These are phyloP conservation scores for Gracilariopsis chorda DNA, from an alignment of 23 red algal genomes.

Conservation along the genomic window DNA sequence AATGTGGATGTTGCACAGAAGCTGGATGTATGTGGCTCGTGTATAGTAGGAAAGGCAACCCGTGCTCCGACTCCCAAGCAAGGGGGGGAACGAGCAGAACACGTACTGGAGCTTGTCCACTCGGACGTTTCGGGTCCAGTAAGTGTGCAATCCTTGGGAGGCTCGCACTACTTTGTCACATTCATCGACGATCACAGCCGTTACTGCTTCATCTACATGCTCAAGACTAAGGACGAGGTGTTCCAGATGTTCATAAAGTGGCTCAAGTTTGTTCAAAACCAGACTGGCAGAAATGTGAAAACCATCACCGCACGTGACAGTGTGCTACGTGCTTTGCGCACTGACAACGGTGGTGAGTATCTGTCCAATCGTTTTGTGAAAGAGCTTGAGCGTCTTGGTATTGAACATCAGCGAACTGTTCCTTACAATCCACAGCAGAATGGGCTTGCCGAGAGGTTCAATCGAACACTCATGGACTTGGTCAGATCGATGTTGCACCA, in stretches of 20 bases:
- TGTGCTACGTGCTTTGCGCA: conserved; percentile 1
- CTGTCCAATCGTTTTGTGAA: neutral
- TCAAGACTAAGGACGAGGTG: conserved; percentile 17
- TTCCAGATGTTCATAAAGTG: neutral
- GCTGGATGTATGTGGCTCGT: conserved; percentile 17
- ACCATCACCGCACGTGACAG: conserved; percentile 10
- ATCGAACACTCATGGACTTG: no score
- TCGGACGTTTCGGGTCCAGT: conserved; percentile 21
- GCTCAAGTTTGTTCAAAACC: conserved; percentile 26
- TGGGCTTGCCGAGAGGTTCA: neutral
- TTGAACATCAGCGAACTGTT: no score
- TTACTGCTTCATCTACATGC: neutral
- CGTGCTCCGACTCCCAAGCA: neutral
- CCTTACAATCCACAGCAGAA: no score
- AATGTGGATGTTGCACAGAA: conserved; percentile 8
- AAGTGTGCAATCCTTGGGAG: neutral
- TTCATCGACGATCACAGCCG: neutral
- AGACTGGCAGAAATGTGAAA: neutral
- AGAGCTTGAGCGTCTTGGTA: neutral
- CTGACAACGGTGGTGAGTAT: conserved; percentile 1
- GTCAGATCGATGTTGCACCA: neutral
- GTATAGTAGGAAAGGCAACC: neutral
- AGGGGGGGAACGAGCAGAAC: neutral
- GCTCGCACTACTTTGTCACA: conserved; percentile 22
- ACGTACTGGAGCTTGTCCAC: conserved; percentile 20